These are phyloP conservation scores for Leptosphaerulina australis DNA, from an alignment of 2,329 filamentous ascomycete genomes.

Conservation along the genomic window DNA sequence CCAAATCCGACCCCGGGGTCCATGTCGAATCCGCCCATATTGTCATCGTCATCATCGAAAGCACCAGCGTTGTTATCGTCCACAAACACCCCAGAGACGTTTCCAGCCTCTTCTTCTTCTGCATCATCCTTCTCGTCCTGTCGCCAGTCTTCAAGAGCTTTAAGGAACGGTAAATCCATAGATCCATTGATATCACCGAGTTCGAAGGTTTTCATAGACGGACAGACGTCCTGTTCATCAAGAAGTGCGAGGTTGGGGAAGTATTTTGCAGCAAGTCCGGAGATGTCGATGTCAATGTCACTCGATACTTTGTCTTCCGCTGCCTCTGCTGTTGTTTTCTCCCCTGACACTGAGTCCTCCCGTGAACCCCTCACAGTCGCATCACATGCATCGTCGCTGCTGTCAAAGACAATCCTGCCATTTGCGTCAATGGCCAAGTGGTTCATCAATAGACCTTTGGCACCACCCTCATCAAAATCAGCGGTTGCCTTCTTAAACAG, in stretches of 20 bases:
- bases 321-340: conserved; percentile 39
- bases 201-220: conserved; percentile 91
- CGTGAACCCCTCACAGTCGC: conserved; percentile 54
- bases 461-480: conserved; percentile 97
- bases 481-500: conserved; percentile 99
- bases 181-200: conserved; percentile 84
- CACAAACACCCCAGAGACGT: conserved; percentile 80
- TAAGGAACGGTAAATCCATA: conserved; percentile 89
- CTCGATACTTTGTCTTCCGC: conserved; percentile 52
- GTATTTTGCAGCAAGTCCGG: conserved; percentile 75
- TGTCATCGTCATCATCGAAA: conserved; percentile 75
- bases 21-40: conserved; percentile 66
- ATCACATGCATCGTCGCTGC: conserved; percentile 80
- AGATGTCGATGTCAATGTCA: conserved; percentile 79
- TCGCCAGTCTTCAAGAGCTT: conserved; percentile 84
- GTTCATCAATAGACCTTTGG: conserved; percentile 92
- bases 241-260: conserved; percentile 80
- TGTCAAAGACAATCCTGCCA: conserved; percentile 96
- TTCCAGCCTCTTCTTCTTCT: conserved; percentile 57
- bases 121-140: conserved; percentile 68
- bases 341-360: conserved; percentile 53
- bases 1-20: conserved; percentile 80
- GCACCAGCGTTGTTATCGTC: conserved; percentile 85
- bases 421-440: conserved; percentile 93
- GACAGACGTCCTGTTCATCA: conserved; percentile 89